Evolutionary conservation across 805 yeast species (phyloP).

Genomic region (Candida ponderosae): DNA sequence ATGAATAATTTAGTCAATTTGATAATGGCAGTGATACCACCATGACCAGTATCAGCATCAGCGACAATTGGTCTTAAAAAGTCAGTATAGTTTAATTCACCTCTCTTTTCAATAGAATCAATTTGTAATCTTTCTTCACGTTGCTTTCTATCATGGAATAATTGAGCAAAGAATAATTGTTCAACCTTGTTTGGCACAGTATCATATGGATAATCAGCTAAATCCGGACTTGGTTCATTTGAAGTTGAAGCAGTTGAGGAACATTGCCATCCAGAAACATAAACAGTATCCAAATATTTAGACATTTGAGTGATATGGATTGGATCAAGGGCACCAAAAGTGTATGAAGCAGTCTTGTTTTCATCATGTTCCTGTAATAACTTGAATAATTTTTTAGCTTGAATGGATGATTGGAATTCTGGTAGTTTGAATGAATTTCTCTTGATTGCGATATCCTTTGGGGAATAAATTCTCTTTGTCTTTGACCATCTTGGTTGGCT

Average conservation of each 20-base stretch:
- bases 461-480: constrained; percentile 80
- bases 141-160: constrained; percentile 96
- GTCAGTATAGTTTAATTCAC: constrained; percentile 68
- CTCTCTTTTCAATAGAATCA: constrained; percentile 51
- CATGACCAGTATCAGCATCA: constrained; percentile 98
- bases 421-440: constrained; percentile 66
- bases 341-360: constrained; percentile 70
- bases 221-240: constrained; percentile 96
- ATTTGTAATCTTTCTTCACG: constrained; percentile 53
- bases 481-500: constrained; percentile 82
- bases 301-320: constrained; percentile 97
- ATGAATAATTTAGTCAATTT: constrained; percentile 93
- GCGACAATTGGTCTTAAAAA: constrained; percentile 93
- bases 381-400: constrained; percentile 75
- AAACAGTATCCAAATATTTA: constrained; percentile 83
- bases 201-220: constrained; percentile 98
- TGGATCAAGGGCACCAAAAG: constrained; percentile 94
- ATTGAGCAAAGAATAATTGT: constrained; percentile 93
- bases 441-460: constrained; percentile 84
- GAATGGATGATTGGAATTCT: constrained; percentile 67
- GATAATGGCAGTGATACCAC: constrained; percentile 94
- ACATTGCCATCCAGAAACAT: constrained; percentile 98
- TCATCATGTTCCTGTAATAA: constrained; percentile 65
- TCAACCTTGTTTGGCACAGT: constrained; percentile 98
- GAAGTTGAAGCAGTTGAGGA: constrained; percentile 96